Base-by-base conservation (phyloP, 257 asterid species). In the Penstemon eatonii region DNA sequence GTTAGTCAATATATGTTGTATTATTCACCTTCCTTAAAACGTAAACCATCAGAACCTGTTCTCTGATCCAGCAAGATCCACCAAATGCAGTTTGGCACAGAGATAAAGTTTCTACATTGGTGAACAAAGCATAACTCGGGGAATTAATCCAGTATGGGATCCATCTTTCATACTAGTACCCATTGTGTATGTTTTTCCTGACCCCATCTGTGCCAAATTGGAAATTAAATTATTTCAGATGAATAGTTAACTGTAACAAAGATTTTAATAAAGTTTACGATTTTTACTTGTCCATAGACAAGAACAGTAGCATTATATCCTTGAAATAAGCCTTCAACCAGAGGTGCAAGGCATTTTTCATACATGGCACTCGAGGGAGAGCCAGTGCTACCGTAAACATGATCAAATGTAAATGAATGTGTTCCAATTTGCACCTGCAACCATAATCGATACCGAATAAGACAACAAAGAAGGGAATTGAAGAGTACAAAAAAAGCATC, bases 1-100 rank as follows among this genome's bases (percentile, higher is more conserved):
- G 37, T 70, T 38, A 19, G 50, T 33, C 0, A 67, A 66, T 49
- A 58, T 51, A 44, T 3, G 19, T 67, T 50, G 36, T 36, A 40
- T 49, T 51, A 57, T 68, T 68, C 66, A 84, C 99, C 99, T 91
- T 94, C 99, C 80, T 91, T 94, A 76, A 94, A 94, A 63, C 98
- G 98, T 65, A 94, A 84, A 68, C 99, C 99, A 72, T 91, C 97
- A 41, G 99, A 94, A 46, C 99, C 99, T 9, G 99, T 94, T 80
- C 96, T 83, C 99, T 54, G 99, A 94, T 72, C 99, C 99, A 78
- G 99, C 99, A 69, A 94, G 98, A 80, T 94, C 99, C 77, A 94
- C 99, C 83, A 91, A 86, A 84, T 94, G 99, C 85, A 94, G 74
- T 78, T 94, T 91, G 63, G 99, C 98, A 87, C 97, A 89, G 38